Base-by-base conservation (phyloP, 2,329 filamentous ascomycete genomes). In the Fusarium sp. region DNA sequence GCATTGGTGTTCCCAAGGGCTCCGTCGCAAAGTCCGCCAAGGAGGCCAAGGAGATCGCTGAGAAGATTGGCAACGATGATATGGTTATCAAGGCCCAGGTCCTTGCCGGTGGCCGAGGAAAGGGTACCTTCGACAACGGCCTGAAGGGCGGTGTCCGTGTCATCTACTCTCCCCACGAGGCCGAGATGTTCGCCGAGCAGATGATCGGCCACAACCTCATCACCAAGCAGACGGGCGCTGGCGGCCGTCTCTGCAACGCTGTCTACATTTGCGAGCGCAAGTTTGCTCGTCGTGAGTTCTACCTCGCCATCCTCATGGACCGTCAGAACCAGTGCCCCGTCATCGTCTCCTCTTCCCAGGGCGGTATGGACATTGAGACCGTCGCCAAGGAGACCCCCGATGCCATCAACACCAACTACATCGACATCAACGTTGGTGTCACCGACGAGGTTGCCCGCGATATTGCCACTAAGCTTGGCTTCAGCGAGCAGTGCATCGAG, bases 71-170 rank as follows among this genome's bases (percentile, higher is more conserved):
- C 88, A 93, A 90, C 80, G 96, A 97, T 83, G 96, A 99, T 84
- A 96, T 98, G 91, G 96, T 99, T 79, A 98, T 99, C 90, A 99
- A 99, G 91, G 96, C 96, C 73, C 96, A 99, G 88, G 96, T 99
- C 71, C 93, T 99, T 74, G 96, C 96, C 73, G 96, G 96, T 86
- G 96, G 96, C 76, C 93, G 96, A 88, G 96, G 96, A 86, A 99
- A 99, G 90, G 96, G 96, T 79, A 92, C 91, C 79, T 99, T 99
- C 83, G 95, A 98, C 87, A 98, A 98, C 86, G 96, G 96, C 80
- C 92, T 99, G 83, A 99, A 99, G 90, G 96, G 96, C 81, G 96
- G 96, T 88, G 96, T 99, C 79, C 92, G 96, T 80, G 95, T 99
- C 81, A 97, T 99, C 86, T 99, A 98, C 91, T 98, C 96, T 88